Conservation (phyloP, 768 basidiomycete species). For the Trametes cinnabarina region DNA sequence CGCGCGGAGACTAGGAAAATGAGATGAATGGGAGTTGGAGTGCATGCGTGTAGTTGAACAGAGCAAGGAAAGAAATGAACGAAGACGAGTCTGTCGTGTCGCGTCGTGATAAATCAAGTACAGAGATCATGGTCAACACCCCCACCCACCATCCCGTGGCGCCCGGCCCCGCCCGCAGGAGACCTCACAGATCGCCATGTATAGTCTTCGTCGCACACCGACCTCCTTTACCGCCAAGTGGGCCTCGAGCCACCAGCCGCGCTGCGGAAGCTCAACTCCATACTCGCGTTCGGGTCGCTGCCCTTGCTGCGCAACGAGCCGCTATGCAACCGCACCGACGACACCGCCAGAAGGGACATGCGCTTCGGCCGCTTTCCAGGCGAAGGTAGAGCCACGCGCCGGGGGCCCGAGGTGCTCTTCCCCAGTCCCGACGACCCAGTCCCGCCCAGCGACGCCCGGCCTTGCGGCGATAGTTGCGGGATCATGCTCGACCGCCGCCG, state of each 20-base stretch:
- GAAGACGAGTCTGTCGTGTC: conserved; percentile 12
- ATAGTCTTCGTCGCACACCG: background rate
- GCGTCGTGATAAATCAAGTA: conserved; percentile 18
- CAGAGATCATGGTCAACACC: conserved; percentile 3
- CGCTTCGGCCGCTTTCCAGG: conserved; percentile 62
- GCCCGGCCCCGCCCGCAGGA: conserved; percentile 14
- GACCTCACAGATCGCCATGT: background rate
- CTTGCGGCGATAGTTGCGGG: conserved; percentile 57
- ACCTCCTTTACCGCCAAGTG: conserved; percentile 52
- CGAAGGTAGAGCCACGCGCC: conserved; percentile 47
- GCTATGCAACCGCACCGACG: conserved; percentile 30
- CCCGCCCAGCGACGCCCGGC: conserved; percentile 35
- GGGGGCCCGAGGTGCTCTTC: conserved; percentile 26
- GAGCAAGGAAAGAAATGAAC: conserved; percentile 17
- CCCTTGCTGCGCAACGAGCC: conserved; percentile 24
- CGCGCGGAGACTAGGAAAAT: background rate
- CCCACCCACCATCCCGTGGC: background rate
- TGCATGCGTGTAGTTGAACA: conserved; percentile 7
- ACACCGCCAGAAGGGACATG: conserved; percentile 47
- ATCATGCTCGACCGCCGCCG: conserved; percentile 80
- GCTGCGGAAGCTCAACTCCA: conserved; percentile 48
- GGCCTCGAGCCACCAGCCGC: conserved; percentile 39
- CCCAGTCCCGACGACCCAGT: conserved; percentile 17
- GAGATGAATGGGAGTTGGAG: background rate
- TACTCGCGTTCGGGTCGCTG: conserved; percentile 38